Base-by-base conservation (phyloP, 164 flowering plant genomes). In the Protea cynaroides region DNA sequence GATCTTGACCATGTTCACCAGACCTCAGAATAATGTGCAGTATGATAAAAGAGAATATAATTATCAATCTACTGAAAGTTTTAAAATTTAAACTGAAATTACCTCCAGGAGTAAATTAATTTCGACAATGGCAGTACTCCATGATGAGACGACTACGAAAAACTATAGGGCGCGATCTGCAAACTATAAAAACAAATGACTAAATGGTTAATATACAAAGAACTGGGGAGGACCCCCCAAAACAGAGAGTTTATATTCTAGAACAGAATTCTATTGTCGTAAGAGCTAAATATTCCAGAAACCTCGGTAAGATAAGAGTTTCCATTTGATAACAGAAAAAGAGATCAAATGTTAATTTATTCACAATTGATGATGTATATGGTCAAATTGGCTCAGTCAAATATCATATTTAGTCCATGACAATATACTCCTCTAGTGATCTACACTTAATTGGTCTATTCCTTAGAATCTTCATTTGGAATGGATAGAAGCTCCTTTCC, bases 131-230 rank as follows among this genome's bases (percentile, higher is more conserved):
- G 18, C 15, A 59, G 51, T 13, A 25, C 15, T 40, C n/a, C 29
- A 55, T 55, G 34, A 55, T 55, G 34, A 3, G 15, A 11, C 13
- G 23, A 55, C 40, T 66, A 53, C 34, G 44, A 65, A 52, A 51
- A 40, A 61, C 72, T 74, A 81, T 29, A 58, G 64, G 57, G 49
- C 58, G 65, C 56, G 71, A 72, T 71, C 71, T 67, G 79, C 23
- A 62, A 69, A 75, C 84, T 79, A 75, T 71, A 75, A 11, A 11
- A 15, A 8, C 40, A 58, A 29, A 29, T 5, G 34, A n/a, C n/a
- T 29, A 29, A 29, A 29, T 2, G 34, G 34, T 29, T 29, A 29
- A 29, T 29, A 29, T 29, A 29, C 4, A 4, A 29, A 1, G 34
- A 29, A 29, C 34, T 29, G 34, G 34, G 4, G 34, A 29, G 34